Conservation (phyloP, 345 rosid genomes). For the Eutrema heterophyllum region DNA sequence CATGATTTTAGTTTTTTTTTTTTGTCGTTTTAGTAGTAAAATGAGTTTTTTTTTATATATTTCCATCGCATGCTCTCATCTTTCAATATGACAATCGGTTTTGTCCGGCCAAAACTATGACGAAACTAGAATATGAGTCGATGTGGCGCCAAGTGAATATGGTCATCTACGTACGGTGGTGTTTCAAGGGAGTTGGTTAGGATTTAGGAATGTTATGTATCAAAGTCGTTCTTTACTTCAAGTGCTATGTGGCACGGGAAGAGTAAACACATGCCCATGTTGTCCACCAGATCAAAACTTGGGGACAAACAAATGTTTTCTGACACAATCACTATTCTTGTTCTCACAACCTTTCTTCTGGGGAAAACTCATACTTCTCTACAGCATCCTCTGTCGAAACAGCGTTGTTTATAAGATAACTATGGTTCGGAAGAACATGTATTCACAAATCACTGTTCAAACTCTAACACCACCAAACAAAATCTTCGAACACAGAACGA, state of each 20-base stretch:
- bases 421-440: not conserved
- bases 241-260: not conserved
- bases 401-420: too few species aligned
- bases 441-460: too few species aligned
- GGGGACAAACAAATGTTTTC: not conserved
- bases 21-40: too few species aligned
- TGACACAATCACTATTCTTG: not conserved
- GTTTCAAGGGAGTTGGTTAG: not conserved
- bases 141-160: not conserved
- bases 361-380: not conserved
- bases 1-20: too few species aligned
- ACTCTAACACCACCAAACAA: not conserved
- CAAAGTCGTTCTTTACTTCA: not conserved
- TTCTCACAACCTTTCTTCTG: not conserved
- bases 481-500: not conserved
- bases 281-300: not conserved
- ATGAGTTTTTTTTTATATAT: not conserved
- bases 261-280: not conserved
- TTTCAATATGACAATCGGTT: not conserved
- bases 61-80: not conserved
- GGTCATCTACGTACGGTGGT: not conserved
- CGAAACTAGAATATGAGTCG: not conserved
- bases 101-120: not conserved
- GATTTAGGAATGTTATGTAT: not conserved
- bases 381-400: not conserved